Base-by-base conservation (phyloP, 78 protist genomes). In the Neovahlkampfia damariscottae region DNA sequence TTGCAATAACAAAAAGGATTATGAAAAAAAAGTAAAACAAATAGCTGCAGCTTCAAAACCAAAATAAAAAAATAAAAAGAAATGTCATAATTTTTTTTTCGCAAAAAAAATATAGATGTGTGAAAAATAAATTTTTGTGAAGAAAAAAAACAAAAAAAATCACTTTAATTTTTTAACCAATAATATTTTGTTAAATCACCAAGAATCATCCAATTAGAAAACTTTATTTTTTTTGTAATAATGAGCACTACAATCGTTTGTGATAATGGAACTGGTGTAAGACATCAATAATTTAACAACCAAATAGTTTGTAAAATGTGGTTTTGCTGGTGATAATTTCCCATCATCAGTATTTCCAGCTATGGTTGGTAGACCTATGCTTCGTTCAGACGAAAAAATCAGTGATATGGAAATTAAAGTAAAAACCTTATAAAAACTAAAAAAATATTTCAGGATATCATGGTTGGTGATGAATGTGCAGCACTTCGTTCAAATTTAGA, bases 381-480 rank as follows among this genome's bases (percentile, higher is more conserved):
- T 97, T 4, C 91, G 98, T 2, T 79, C 89, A 2, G 94, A 90
- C 40, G 96, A 91, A 59, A 80, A 89, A n/a, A n/a, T 95, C 40
- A 87, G 72, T 4, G 69, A 72, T 30, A 79, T 78, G 1, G 70
- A 41, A 10, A 1, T 91, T 66, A 84, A 89, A 79, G 81, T n/a
- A n/a, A n/a, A n/a, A n/a, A n/a, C n/a, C 67, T 8, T 2, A 35
- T n/a, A n/a, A n/a, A n/a, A n/a, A n/a, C n/a, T n/a, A n/a, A n/a
- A n/a, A n/a, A n/a, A n/a, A n/a, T n/a, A n/a, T n/a, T n/a, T n/a
- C n/a, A 95, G 86, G 98, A 97, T 50, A 84, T 97, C 71, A 96
- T 96, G 98, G 90, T 95, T 32, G 99, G 99, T 31, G 97, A 96
- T n/a, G 99, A 94, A 67, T 87, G 92, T 0, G 40, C 88, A 5